Base-by-base conservation (phyloP, 495 filamentous ascomycete genomes). In the Xylaria acuta region DNA sequence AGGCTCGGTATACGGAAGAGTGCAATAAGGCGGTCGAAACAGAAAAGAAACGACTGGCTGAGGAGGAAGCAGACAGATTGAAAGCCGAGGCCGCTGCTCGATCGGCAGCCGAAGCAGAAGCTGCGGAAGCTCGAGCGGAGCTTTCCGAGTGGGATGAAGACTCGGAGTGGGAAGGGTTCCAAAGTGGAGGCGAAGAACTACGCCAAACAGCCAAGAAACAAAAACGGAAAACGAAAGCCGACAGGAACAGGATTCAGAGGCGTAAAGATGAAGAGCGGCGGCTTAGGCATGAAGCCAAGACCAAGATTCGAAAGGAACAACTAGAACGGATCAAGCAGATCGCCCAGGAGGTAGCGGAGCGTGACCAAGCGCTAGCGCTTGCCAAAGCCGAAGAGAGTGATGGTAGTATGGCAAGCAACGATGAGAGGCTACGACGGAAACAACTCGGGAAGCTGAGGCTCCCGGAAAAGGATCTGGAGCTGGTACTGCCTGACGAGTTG, bases 401-500 rank as follows among this genome's bases (percentile, higher is more conserved):
- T 70, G 72, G 78, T 74, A 74, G 84, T 78, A 65, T 71, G 7
- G 86, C 87, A 70, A 82, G 83, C 11, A 83, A 89, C 53, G 90
- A 90, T 41, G 88, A 90, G 47, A 88, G 86, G 82, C 83, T 98
- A 73, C 91, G 94, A 64, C 87, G 91, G 66, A 90, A 87, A 78
- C 89, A 91, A 72, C 87, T 98, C 7, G 93, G 96, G 72, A 96
- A 93, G 81, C 81, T 87, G 75, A 92, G 88, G 73, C 78, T 95
- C 18, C 94, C 94, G 0, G 90, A 94, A 75, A 91, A 92, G 74
- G 88, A 90, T 7, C 84, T 98, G 54, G 96, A 99, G 77, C 82
- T 99, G 54, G 94, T 97, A 6, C 86, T 99, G 36, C 93, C 94
- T 3, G 95, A 98, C 75, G 96, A 99, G 80, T 86, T 99, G 53